Evolutionary conservation across 345 rosid species (phyloP), one percentile per base, ranked within the genome.

Genomic region (Citrus sp.): DNA sequence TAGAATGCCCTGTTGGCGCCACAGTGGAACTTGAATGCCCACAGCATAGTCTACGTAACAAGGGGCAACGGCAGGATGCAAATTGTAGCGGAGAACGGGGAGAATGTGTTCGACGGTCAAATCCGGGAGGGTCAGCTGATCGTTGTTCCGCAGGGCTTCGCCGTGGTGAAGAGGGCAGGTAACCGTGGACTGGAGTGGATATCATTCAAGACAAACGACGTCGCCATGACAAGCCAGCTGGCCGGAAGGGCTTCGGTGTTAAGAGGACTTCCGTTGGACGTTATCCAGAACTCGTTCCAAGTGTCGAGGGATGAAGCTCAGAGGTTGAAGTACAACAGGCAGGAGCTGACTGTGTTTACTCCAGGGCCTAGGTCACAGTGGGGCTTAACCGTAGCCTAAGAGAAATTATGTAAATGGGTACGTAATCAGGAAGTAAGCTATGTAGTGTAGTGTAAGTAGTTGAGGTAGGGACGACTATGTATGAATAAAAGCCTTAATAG

Each of bases 1-100:
- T 86, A 90, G 89, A 82, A 90, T 32, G 91, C 86, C 1, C 5
- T 84, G 7, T 38, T 60, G 66, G 38, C 77, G 32, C 89, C 90
- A 1, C 81, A 83, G 71, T 84, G 85, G 85, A 82, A 84, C 83
- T 7, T 69, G 18, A 84, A 90, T 59, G 81, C 88, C 27, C 87
- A 89, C 86, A 68, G 82, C 78, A 40, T 89, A 4, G 49, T 75
- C 30, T 88, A 84, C 82, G 46, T 51, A 64, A 76, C 46, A 13
- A 73, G 86, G 12, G 90, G 90, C 38, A 78, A 56, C 16, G 85
- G 80, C 7, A 61, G 82, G 27, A 42, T 84, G 10, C 89, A 88
- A 73, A 74, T 88, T 5, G 86, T 75, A 3, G 76, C 78, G 3
- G 82, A 86, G 25, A 76, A 24, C 0, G 90, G 89, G 13, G 9